A percentile compares a stretch with the other conserved stretches of the same genome.
Conservation (phyloP, 2,329 filamentous ascomycete species). For the Byssoonygena ceratinophila region DNA sequence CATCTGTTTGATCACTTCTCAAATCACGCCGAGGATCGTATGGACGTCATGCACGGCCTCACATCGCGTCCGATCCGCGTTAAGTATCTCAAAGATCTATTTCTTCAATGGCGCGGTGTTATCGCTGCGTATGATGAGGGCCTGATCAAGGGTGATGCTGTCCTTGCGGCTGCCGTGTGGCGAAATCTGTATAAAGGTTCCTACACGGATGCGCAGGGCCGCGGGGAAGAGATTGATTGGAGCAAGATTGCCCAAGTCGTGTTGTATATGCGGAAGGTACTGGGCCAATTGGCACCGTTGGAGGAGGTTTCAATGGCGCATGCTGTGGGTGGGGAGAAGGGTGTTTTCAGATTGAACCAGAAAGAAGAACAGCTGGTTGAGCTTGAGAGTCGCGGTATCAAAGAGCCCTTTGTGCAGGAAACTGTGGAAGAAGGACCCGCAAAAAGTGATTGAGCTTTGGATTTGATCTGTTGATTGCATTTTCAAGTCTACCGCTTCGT, state of each 20-base stretch:
- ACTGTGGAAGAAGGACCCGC: background rate
- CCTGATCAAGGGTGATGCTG: constrained; percentile 38
- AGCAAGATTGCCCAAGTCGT: constrained; percentile 51
- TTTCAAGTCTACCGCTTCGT: background rate
- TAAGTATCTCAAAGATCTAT: constrained; percentile 70
- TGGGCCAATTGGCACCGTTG: constrained; percentile 45
- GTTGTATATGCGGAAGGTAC: constrained; percentile 50
- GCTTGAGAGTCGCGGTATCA: background rate
- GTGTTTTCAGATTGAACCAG: constrained; percentile 27
- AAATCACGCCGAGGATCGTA: constrained; percentile 58
- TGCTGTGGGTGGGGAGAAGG: constrained; percentile 32
- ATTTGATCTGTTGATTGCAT: background rate
- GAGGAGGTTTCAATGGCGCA: constrained; percentile 47
- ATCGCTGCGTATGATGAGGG: constrained; percentile 54
- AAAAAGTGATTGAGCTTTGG: background rate
- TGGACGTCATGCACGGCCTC: constrained; percentile 42
- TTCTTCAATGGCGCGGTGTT: constrained; percentile 82
- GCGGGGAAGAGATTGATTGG: constrained; percentile 45
- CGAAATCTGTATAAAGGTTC: constrained; percentile 78
- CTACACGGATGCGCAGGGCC: constrained; percentile 32
- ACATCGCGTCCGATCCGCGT: constrained; percentile 46
- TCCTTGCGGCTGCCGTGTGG: constrained; percentile 64
- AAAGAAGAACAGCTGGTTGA: background rate
- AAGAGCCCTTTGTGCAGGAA: constrained; percentile 5
- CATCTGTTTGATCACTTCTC: constrained; percentile 91